Evolutionary conservation across 148 eudicot genomes (phyloP), one percentile per base, ranked within the genome.

Genomic region (Chenopodium berlandieri): DNA sequence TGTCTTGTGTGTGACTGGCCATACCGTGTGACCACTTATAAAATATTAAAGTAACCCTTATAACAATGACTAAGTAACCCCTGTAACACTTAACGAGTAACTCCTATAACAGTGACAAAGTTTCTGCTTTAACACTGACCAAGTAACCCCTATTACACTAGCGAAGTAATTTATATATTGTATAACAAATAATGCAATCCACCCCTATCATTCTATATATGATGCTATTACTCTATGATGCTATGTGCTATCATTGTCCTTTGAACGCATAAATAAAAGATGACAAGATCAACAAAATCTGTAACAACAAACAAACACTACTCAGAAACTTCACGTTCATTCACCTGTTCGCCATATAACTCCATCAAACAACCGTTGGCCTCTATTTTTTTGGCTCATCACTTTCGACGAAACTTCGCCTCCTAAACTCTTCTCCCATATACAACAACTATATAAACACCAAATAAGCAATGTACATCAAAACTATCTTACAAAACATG

Each of bases 361-460:
- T 71, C 75, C 31, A 71, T 44, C 14, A 40, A 2, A 1, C 14
- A 40, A 71, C 73, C 14, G 25, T 27, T 71, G 52, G 25, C 11
- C 25, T n/a, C 30, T 40, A 9, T 34, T 40, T 71, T 34, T 37
- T 9, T 40, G 44, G 32, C 40, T 16, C 75, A 71, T 16, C 75
- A 71, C 75, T 46, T 71, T 71, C 75, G 50, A 20, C 12, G 75
- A 71, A 71, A 27, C n/a, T 71, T 71, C 75, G 25, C 75, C 30
- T 46, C 30, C 54, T 40, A 4, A 71, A 22, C 52, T 71, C 54
- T 20, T 71, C 52, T n/a, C 34, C 71, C 37, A 25, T 30, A 67
- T 67, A 67, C 2, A 25, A 30, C 44, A 40, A 40, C 44, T 40
- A 40, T 40, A 40, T 40, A 40, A 40, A 40, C 44, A 40, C 44